Conservation (phyloP, 345 rosid genomes). For the Citrus glauca region DNA sequence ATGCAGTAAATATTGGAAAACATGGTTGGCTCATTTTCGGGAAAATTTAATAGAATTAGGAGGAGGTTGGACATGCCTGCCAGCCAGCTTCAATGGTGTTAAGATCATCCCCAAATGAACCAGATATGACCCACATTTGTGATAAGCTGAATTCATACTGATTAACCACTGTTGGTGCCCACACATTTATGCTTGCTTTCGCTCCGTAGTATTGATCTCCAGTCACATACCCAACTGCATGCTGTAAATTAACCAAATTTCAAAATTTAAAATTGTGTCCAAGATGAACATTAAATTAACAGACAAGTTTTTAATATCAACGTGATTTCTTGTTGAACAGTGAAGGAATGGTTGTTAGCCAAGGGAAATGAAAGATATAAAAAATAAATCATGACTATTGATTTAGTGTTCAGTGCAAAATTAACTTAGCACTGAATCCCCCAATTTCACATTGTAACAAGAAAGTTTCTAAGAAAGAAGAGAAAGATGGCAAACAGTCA, state of each 20-base stretch:
- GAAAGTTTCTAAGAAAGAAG: neutral
- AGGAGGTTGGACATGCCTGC: conserved; percentile 51
- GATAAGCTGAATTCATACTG: conserved; percentile 91
- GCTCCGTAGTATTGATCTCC: conserved; percentile 94
- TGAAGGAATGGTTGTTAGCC: too few relatives aligned
- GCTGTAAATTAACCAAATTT: conserved; percentile 39
- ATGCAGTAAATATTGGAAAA: neutral
- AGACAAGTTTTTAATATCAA: too few relatives aligned
- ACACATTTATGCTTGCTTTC: conserved; percentile 92
- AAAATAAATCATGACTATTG: neutral
- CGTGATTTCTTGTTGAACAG: too few relatives aligned
- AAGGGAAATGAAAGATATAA: too few relatives aligned
- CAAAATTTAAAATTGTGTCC: neutral
- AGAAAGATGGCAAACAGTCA: neutral
- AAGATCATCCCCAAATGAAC: conserved; percentile 86
- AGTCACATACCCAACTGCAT: conserved; percentile 87
- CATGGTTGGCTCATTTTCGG: neutral
- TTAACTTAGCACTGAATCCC: too few relatives aligned
- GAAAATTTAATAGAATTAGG: neutral
- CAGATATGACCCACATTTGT: conserved; percentile 95
- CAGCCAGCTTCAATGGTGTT: conserved; percentile 99
- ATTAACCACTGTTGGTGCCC: conserved; percentile 81
- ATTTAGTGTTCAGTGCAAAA: too few relatives aligned
- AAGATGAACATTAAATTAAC: too few relatives aligned
- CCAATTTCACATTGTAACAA: neutral